Percentiles rank a stretch among this genome's conserved stretches.
Evolutionary conservation across 2,329 filamentous ascomycete genomes (phyloP).

Genomic region (Diaporthe vaccinii): DNA sequence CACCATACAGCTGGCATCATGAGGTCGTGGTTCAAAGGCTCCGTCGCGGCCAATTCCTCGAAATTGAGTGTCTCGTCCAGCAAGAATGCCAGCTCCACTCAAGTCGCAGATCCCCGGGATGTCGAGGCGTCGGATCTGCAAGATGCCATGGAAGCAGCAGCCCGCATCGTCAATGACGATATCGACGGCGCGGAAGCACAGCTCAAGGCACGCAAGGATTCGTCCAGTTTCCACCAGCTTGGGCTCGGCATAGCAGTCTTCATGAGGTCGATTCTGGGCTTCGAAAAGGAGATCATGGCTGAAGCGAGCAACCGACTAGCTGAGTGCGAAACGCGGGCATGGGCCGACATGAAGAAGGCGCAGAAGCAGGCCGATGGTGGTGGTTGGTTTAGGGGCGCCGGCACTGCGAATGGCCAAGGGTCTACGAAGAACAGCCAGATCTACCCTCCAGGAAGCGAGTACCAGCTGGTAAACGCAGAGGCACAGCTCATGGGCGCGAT

Average conservation of each 20-base stretch:
- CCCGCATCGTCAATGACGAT: conserved; percentile 89
- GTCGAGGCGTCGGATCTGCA: conserved; percentile 68
- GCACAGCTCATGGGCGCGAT: conserved; percentile 91
- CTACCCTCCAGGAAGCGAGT: conserved; percentile 89
- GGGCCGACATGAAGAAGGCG: conserved; percentile 81
- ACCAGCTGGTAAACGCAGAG: conserved; percentile 85
- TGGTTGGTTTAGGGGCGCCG: conserved; percentile 46
- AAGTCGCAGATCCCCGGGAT: conserved; percentile 43
- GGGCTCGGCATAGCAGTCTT: conserved; percentile 87
- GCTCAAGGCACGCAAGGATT: conserved; percentile 78
- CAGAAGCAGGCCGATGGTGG: conserved; percentile 68
- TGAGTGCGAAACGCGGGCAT: conserved; percentile 82
- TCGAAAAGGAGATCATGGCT: conserved; percentile 92
- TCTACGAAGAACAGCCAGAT: conserved; percentile 60
- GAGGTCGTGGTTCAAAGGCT: conserved; percentile 40
- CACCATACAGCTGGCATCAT: conserved; percentile 13
- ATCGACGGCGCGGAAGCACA: conserved; percentile 84
- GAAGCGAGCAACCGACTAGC: conserved; percentile 81
- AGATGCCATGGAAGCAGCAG: conserved; percentile 74
- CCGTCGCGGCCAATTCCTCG: conserved; percentile 23
- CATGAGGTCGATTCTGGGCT: conserved; percentile 87
- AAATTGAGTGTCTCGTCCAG: conserved; percentile 33
- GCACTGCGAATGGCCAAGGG: conserved; percentile 49
- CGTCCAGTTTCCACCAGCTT: conserved; percentile 90
- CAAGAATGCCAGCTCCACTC: conserved; percentile 37